Evolutionary conservation across 352 stramenopile genomes (phyloP), one percentile per base, ranked within the genome.

Genomic region (Phytophthora constricta): DNA sequence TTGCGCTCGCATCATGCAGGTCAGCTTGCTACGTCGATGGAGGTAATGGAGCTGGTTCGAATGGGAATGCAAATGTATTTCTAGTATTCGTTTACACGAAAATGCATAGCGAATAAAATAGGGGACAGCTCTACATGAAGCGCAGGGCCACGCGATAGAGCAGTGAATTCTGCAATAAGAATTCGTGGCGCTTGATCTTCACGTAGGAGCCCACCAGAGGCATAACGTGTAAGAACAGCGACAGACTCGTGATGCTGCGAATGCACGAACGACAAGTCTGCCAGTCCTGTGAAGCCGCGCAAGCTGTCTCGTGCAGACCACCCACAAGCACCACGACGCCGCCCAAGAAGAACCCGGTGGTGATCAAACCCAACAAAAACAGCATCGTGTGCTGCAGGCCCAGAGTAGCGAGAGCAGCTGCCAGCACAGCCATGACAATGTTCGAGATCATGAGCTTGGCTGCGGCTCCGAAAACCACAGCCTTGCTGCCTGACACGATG

Each of bases 191-290:
- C 57, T 94, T 96, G 60, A 94, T 83, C 50, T 75, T 55, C 14
- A 93, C 65, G 4, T 69, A 84, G 1, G 84, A 70, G 9, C 86
- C 87, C 31, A 87, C 59, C n/a, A 93, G 70, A 1, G 87, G 86
- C 25, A 95, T 67, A 17, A 73, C 81, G 31, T 84, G 82, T 37
- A 95, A 65, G 48, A 95, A 92, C 19, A 94, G 75, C 50, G 87
- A 94, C 17, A 96, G 69, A 51, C 86, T 93, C 22, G 86, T 91
- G 54, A 93, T 90, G 58, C 77, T 92, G 58, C 85, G 87, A 34
- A 94, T 48, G 28, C 86, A 96, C 14, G 77, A 83, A 17, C 75
- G 70, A 57, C 84, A 96, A 26, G 87, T 85, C 22, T 84, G 61
- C 84, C 87, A 93, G 54, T 94, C 86, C 33, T 79, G 58, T 5